These are phyloP conservation scores for Ogataea saltuana DNA, from an alignment of 805 yeast genomes.

Conservation along the genomic window DNA sequence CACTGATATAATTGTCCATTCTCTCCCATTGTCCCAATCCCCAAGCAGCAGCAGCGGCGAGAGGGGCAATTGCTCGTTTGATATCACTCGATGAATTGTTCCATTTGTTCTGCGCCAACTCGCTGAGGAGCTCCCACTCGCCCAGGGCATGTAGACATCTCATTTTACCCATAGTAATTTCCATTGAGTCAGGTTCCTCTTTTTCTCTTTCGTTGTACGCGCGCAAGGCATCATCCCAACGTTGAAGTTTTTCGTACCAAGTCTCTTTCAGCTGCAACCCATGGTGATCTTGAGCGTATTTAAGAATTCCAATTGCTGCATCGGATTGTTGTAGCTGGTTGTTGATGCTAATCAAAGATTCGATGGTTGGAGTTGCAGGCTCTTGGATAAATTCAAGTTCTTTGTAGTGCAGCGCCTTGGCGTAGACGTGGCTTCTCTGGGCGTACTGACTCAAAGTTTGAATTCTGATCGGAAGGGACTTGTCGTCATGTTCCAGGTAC, in stretches of 20 bases:
- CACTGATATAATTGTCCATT: conserved; percentile 87
- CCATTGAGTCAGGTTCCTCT: conserved; percentile 68
- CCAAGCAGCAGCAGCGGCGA: conserved; percentile 99
- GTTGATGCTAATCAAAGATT: conserved; percentile 86
- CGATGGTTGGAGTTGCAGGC: conserved; percentile 89
- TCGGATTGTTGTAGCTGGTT: conserved; percentile 95
- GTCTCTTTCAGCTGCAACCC: conserved; percentile 91
- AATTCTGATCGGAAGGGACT: conserved; percentile 88
- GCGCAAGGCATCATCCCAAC: conserved; percentile 97
- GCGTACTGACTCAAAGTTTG: conserved; percentile 90
- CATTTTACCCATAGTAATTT: conserved; percentile 96
- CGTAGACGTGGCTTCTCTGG: conserved; percentile 94
- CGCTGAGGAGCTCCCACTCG: conserved; percentile 93
- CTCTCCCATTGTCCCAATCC: conserved; percentile 96
- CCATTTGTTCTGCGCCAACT: conserved; percentile 88
- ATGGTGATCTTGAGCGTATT: conserved; percentile 90
- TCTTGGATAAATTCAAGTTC: conserved; percentile 94
- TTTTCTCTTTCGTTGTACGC: conserved; percentile 83
- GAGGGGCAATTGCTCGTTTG: conserved; percentile 84
- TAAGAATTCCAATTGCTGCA: conserved; percentile 95
- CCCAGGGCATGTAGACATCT: conserved; percentile 97
- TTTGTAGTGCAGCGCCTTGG: conserved; percentile 94
- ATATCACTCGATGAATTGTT: conserved; percentile 66
- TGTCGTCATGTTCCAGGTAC: conserved; percentile 96
- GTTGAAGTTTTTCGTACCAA: conserved; percentile 94